Conservation (phyloP, 306 rosid species). For the Coriaria nepalensis region DNA sequence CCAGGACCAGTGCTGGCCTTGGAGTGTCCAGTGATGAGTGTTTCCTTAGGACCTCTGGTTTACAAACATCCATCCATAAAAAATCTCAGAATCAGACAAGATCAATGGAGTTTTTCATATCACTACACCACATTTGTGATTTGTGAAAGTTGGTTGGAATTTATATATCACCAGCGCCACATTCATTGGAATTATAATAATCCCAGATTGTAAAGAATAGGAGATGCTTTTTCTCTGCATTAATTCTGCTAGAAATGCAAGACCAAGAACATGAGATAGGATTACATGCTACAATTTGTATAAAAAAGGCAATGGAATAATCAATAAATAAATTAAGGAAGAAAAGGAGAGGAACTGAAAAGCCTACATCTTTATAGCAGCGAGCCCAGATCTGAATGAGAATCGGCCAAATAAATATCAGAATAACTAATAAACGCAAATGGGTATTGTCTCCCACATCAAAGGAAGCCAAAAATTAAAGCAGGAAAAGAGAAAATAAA, state of each 20-base stretch:
- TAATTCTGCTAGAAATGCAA: constrained; percentile 55
- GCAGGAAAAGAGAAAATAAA: too few species aligned
- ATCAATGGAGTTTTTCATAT: constrained; percentile 48
- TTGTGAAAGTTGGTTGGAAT: constrained; percentile 15
- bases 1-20: constrained; percentile 55
- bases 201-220: constrained; percentile 24
- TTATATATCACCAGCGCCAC: constrained; percentile 15
- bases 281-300: constrained; percentile 21
- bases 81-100: constrained; percentile 48
- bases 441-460: constrained; percentile 27
- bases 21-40: constrained; percentile 34
- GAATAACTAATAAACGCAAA: constrained; percentile 26
- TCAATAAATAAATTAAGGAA: constrained; percentile 16
- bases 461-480: constrained; percentile 29
- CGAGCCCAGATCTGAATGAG: constrained; percentile 46
- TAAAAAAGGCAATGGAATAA: constrained; percentile 35
- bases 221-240: constrained; percentile 61
- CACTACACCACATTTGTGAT: constrained; percentile 21
- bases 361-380: constrained; percentile 59
- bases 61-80: constrained; percentile 84
- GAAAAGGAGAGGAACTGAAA: constrained; percentile 16
- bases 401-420: constrained; percentile 10
- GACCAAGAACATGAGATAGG: constrained; percentile 32
- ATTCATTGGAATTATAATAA: constrained; percentile 32
- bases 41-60: constrained; percentile 55